Evolutionary conservation across 2,329 filamentous ascomycete species (phyloP).

Genomic region (Arthrobotrys megalospora): DNA sequence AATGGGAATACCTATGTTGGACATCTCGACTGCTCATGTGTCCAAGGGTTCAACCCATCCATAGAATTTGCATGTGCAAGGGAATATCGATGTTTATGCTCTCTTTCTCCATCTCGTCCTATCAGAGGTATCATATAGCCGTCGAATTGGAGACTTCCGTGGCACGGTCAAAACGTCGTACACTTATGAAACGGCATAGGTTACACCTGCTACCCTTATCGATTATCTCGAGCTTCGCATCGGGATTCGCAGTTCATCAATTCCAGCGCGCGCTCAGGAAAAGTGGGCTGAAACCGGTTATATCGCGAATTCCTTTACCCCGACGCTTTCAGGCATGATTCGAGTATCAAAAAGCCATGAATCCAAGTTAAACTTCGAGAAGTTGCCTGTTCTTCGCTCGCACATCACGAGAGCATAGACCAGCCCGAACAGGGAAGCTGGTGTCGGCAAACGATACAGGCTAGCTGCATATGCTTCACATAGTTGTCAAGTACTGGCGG

Average conservation of each 20-base stretch:
- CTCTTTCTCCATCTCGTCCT: not conserved
- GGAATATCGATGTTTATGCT: no score
- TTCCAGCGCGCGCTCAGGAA: not conserved
- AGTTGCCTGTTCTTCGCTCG: no score
- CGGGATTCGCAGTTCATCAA: no score
- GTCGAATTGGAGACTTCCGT: constrained; percentile 1
- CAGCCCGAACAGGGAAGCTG: constrained; percentile 49
- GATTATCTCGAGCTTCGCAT: constrained; percentile 9
- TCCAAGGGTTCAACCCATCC: not conserved
- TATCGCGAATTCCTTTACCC: not conserved
- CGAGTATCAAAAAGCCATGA: no score
- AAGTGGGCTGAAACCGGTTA: constrained; percentile 13
- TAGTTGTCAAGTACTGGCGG: constrained; percentile 41
- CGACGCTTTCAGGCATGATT: not conserved
- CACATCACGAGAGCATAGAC: constrained; percentile 26
- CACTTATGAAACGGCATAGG: constrained; percentile 42
- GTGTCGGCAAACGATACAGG: constrained; percentile 36
- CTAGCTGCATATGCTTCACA: constrained; percentile 23
- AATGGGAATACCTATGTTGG: not conserved
- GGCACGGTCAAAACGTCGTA: constrained; percentile 12
- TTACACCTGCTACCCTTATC: constrained; percentile 41
- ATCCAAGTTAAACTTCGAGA: no score
- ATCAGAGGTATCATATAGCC: not conserved
- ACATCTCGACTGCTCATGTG: constrained; percentile 1
- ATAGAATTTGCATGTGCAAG: constrained; percentile 9